These are phyloP conservation scores for Aegilops bicornis DNA, from an alignment of 176 grass and related monocot genomes.

Conservation along the genomic window DNA sequence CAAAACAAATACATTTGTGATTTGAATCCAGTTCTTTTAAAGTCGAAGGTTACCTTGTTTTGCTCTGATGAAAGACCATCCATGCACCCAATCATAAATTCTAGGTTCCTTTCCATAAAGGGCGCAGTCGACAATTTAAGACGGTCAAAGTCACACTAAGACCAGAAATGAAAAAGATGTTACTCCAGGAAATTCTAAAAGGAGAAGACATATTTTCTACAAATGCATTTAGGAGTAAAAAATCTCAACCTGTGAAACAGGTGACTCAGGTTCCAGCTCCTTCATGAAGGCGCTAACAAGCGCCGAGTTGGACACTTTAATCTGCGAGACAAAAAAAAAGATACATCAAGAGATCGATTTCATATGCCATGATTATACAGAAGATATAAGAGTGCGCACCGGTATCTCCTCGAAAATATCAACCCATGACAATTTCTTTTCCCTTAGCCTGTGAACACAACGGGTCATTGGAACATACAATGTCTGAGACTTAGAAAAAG, in stretches of 20 bases:
- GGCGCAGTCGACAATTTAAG: constrained; percentile 94
- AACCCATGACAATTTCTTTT: constrained; percentile 99
- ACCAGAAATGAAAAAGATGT: constrained; percentile 3
- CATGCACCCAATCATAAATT: constrained; percentile 99
- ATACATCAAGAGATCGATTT: constrained; percentile 9
- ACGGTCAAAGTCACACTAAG: constrained; percentile 90
- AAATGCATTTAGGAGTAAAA: constrained; percentile 2
- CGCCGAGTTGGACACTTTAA: constrained; percentile 98
- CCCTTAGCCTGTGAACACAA: constrained; percentile 70
- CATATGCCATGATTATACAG: not conserved
- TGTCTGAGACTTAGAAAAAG: not conserved
- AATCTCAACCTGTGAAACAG: constrained; percentile 68
- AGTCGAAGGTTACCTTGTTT: constrained; percentile 68
- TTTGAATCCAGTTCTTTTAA: not conserved
- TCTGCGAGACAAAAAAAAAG: constrained; percentile 47
- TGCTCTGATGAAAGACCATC: constrained; percentile 94
- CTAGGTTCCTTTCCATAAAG: constrained; percentile 97
- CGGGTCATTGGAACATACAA: not conserved
- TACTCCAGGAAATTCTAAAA: not conserved
- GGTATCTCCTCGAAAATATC: constrained; percentile 99
- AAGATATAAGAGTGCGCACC: constrained; percentile 36
- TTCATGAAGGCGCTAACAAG: constrained; percentile 98
- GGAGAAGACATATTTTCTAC: not conserved
- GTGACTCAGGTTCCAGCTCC: constrained; percentile 89
- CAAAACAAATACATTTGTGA: not conserved